phyloP scores from a whole-genome alignment of 768 basidiomycete species.

The Daedalea quercina region DNA sequence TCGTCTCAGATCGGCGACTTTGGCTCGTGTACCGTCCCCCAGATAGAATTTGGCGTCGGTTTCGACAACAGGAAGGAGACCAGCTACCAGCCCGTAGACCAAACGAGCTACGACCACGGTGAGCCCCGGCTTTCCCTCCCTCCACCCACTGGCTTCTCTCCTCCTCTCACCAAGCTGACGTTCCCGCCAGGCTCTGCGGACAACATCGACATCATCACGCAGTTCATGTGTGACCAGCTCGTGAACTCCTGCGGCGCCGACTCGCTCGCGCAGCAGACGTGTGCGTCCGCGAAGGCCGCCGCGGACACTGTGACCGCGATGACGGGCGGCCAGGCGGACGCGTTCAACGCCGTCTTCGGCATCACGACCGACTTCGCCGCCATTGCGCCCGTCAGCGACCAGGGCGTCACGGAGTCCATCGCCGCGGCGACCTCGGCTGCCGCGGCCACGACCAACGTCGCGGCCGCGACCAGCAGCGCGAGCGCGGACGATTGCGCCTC shows the following conservation, averaged over 20 bases:
- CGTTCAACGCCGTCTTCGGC: constrained; percentile 54
- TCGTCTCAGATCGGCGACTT: constrained; percentile 33
- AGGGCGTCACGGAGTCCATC: constrained; percentile 31
- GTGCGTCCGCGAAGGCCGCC: constrained; percentile 31
- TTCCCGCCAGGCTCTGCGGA: constrained; percentile 51
- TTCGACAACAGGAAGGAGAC: constrained; percentile 51
- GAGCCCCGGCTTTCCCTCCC: constrained; percentile 3
- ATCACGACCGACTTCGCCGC: constrained; percentile 44
- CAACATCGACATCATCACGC: constrained; percentile 51
- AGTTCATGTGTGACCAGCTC: constrained; percentile 51
- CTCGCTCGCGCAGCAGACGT: constrained; percentile 44
- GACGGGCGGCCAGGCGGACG: constrained; percentile 51
- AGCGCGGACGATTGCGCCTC: constrained; percentile 2
- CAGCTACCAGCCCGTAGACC: constrained; percentile 44
- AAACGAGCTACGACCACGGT: constrained; percentile 21
- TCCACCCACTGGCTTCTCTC: constrained; percentile 1
- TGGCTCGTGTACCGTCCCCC: constrained; percentile 47
- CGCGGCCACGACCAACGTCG: constrained; percentile 11
- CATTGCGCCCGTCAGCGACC: constrained; percentile 37
- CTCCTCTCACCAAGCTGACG: neutral
- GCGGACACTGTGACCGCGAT: constrained; percentile 19
- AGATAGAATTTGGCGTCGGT: constrained; percentile 49
- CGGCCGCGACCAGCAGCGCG: constrained; percentile 39
- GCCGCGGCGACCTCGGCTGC: constrained; percentile 12
- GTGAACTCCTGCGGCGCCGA: constrained; percentile 49